Evolutionary conservation across 352 stramenopile genomes (phyloP).

Genomic region (Chrysophaeum taylorii): DNA sequence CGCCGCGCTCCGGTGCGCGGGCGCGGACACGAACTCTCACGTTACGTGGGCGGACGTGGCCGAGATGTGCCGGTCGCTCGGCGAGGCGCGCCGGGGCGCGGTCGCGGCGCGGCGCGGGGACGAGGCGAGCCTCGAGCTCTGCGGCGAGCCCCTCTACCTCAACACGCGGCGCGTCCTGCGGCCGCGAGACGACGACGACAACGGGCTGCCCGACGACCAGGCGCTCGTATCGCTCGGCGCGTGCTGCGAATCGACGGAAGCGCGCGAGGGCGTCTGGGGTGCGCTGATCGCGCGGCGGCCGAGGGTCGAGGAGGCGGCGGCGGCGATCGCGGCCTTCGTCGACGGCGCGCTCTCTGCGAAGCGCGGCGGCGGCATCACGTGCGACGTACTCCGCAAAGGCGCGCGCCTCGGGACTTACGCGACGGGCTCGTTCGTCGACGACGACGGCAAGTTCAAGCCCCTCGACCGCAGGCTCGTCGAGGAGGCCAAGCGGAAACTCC

Average conservation of each 20-base stretch:
- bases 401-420: background rate
- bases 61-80: too few relatives aligned
- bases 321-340: background rate
- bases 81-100: too few relatives aligned
- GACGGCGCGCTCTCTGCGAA: background rate
- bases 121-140: slow-evolving; percentile 6
- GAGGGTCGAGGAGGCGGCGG: background rate
- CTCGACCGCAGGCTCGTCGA: background rate
- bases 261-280: background rate
- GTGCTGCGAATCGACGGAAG: background rate
- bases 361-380: background rate
- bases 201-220: background rate
- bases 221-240: background rate
- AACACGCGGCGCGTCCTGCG: background rate
- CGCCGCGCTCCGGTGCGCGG: background rate
- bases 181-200: background rate
- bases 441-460: background rate
- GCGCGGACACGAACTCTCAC: too few relatives aligned
- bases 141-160: background rate
- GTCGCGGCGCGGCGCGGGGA: background rate
- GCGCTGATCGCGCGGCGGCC: background rate
- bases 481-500: background rate
- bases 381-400: background rate
- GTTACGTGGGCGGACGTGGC: background rate
- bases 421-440: background rate